A percentile compares a stretch with the other conserved stretches of the same genome.
These are phyloP conservation scores for Backusella luteola DNA, from an alignment of 192 early-diverging fungal species.

Conservation along the genomic window DNA sequence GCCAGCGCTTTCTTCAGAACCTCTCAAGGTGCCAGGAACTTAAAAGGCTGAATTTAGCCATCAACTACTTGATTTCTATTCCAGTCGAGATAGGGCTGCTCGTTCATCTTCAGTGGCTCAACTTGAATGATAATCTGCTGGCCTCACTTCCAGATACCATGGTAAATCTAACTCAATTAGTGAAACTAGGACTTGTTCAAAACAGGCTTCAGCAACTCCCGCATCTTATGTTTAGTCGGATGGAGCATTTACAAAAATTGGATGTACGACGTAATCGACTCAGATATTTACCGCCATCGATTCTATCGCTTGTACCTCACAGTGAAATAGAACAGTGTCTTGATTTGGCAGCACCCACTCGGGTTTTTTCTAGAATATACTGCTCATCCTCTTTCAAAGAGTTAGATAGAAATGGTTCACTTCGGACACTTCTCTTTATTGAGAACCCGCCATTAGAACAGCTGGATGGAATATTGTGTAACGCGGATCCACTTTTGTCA, in stretches of 20 bases:
- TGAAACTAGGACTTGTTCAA: conserved; percentile 50
- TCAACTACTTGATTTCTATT: conserved; percentile 39
- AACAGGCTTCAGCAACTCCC: conserved; percentile 40
- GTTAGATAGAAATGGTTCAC: conserved; percentile 10
- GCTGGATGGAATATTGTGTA: conserved; percentile 8
- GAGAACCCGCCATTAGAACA: conserved; percentile 11
- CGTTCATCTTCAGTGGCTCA: conserved; percentile 42
- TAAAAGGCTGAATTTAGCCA: conserved; percentile 44
- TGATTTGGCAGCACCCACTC: conserved; percentile 5
- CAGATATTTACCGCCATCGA: conserved; percentile 34
- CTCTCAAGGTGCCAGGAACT: conserved; percentile 24
- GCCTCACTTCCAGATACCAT: conserved; percentile 31
- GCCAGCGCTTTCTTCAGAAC: not conserved
- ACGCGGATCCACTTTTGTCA: not conserved
- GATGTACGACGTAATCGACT: conserved; percentile 45
- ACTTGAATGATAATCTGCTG: conserved; percentile 48
- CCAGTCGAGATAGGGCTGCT: conserved; percentile 38
- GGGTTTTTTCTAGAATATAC: not conserved
- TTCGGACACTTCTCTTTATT: conserved; percentile 6
- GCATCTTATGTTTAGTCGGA: conserved; percentile 21
- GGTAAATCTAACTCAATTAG: conserved; percentile 36
- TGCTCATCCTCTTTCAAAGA: not conserved
- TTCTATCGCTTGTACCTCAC: conserved; percentile 10
- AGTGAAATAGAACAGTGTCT: conserved; percentile 2
- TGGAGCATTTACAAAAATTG: conserved; percentile 39